Evolutionary conservation across 345 rosid species (phyloP).

Genomic region (Eucalyptus decipiens): DNA sequence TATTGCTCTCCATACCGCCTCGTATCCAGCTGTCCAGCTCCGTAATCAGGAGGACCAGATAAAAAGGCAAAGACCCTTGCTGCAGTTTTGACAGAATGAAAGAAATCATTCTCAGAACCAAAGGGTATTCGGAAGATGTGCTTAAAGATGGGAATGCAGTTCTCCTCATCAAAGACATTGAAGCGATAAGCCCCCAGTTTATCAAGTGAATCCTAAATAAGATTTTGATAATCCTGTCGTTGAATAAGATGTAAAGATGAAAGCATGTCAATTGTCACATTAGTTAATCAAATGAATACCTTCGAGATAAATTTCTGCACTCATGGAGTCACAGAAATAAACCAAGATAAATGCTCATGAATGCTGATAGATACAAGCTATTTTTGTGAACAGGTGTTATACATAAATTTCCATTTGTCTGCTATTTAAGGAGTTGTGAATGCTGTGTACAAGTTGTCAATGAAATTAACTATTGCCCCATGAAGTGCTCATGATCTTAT

Average conservation of each 20-base stretch:
- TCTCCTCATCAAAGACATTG: neutral
- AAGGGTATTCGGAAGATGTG: neutral
- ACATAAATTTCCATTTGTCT: neutral
- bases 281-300: neutral
- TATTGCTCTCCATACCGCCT: slow-evolving; percentile 97
- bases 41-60: slow-evolving; percentile 99
- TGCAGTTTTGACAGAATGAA: slow-evolving; percentile 13
- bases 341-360: neutral
- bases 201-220: neutral
- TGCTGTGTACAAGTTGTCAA: neutral
- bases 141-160: neutral
- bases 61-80: slow-evolving; percentile 93
- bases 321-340: neutral
- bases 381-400: neutral
- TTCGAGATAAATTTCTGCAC: neutral
- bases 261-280: neutral
- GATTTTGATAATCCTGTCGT: neutral
- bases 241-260: neutral
- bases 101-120: neutral
- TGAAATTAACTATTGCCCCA: neutral
- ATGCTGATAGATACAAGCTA: neutral
- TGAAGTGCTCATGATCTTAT: neutral
- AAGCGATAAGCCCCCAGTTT: neutral
- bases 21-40: slow-evolving; percentile 96
- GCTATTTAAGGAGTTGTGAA: neutral